phyloP scores from a whole-genome alignment of 371 early-diverging fungal species.

The Parasitella parasitica region DNA sequence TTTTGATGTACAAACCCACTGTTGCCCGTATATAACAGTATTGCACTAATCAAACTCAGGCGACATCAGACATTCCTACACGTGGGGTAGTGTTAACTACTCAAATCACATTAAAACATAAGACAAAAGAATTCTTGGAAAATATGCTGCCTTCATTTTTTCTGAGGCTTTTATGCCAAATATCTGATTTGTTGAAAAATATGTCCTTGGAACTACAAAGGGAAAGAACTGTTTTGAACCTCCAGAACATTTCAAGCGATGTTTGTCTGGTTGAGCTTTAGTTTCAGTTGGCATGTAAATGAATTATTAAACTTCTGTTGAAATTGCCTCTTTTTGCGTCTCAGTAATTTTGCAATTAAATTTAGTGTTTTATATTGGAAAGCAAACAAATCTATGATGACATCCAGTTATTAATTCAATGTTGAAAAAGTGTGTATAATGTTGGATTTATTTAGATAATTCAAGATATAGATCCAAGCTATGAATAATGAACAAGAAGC shows the following conservation, averaged over 20 bases:
- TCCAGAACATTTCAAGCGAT: neutral
- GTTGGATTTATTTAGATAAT: neutral
- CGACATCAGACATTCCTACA: slow-evolving; percentile 6
- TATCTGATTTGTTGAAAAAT: neutral
- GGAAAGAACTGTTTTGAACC: neutral
- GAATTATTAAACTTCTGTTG: no score
- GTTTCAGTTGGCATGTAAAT: no score
- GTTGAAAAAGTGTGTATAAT: neutral
- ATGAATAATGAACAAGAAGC: neutral
- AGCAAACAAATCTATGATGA: neutral
- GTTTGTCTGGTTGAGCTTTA: neutral
- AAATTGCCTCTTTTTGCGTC: no score
- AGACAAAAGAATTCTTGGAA: slow-evolving; percentile 10
- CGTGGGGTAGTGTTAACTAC: slow-evolving; percentile 1
- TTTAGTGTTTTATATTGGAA: neutral
- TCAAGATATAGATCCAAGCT: neutral
- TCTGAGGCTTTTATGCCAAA: neutral
- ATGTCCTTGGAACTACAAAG: neutral
- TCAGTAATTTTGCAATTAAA: no score
- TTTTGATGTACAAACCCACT: no score
- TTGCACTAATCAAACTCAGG: neutral
- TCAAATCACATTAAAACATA: neutral
- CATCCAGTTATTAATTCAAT: no score
- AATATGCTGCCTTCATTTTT: neutral
- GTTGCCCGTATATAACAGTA: no score